Evolutionary conservation across 106 monocot species (phyloP).

Genomic region (Agapanthus africanus): DNA sequence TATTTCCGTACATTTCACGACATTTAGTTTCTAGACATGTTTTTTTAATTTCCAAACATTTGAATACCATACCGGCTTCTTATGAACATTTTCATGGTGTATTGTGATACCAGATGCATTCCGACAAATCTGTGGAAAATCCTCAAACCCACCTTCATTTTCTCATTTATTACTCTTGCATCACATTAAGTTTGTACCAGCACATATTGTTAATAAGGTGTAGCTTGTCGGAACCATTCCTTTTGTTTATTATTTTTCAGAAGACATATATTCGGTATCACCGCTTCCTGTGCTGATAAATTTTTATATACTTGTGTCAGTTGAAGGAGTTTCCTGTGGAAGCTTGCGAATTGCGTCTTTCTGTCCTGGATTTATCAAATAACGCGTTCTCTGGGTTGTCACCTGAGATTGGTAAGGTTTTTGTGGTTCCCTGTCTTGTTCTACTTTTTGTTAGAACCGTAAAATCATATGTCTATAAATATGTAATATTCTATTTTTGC

Average conservation of each 20-base stretch:
- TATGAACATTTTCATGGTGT: no score
- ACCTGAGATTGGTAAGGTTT: constrained; percentile 73
- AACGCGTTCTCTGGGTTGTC: constrained; percentile 90
- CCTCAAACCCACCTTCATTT: not conserved
- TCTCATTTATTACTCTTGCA: not conserved
- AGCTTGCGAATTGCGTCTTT: constrained; percentile 76
- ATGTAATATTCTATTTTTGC: not conserved
- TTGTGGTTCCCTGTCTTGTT: not conserved
- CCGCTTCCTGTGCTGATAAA: constrained; percentile 5
- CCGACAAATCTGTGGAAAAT: not conserved
- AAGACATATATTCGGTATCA: not conserved
- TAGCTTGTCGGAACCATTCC: not conserved
- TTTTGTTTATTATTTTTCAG: constrained; percentile 2
- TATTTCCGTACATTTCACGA: no score
- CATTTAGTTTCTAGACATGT: not conserved
- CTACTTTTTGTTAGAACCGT: not conserved
- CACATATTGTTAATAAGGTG: not conserved
- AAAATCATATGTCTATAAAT: not conserved
- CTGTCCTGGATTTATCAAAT: constrained; percentile 87
- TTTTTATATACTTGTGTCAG: constrained; percentile 26
- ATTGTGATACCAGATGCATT: no score
- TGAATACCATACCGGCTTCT: not conserved
- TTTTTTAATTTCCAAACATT: not conserved
- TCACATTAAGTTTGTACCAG: not conserved
- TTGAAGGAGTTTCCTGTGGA: constrained; percentile 86